A percentile compares a stretch with the other conserved stretches of the same genome.
These are phyloP conservation scores for Lasiosphaeria miniovina DNA, from an alignment of 495 filamentous ascomycete species.

Conservation along the genomic window DNA sequence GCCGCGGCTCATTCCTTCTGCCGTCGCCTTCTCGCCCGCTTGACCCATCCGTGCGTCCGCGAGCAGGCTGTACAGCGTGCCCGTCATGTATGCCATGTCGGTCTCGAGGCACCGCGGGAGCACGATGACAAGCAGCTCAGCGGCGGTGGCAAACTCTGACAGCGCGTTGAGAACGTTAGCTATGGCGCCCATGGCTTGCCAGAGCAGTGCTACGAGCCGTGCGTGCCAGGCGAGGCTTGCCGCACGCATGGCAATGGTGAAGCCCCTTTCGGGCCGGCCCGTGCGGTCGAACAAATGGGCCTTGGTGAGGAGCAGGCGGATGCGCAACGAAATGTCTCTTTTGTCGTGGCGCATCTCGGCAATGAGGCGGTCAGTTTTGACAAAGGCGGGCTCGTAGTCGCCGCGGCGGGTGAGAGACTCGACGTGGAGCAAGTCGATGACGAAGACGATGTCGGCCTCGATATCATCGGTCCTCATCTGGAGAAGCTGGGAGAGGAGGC, in stretches of 20 bases:
- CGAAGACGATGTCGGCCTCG: slow-evolving; percentile 68
- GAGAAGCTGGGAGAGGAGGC: slow-evolving; percentile 60
- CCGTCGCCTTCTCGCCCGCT: slow-evolving; percentile 49
- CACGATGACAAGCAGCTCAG: slow-evolving; percentile 64
- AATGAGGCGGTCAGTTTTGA: slow-evolving; percentile 65
- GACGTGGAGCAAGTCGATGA: slow-evolving; percentile 67
- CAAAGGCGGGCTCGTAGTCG: slow-evolving; percentile 62
- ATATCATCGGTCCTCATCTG: slow-evolving; percentile 44
- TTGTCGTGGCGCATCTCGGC: slow-evolving; percentile 62
- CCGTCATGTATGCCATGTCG: slow-evolving; percentile 62
- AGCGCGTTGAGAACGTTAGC: slow-evolving; percentile 66
- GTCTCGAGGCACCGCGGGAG: slow-evolving; percentile 82
- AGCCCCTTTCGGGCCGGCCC: slow-evolving; percentile 74
- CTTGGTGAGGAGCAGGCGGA: slow-evolving; percentile 74
- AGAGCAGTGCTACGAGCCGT: slow-evolving; percentile 68
- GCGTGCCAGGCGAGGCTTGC: slow-evolving; percentile 72
- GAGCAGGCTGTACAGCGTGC: slow-evolving; percentile 67
- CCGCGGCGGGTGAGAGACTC: slow-evolving; percentile 65
- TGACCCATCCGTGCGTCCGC: slow-evolving; percentile 83
- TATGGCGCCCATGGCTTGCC: slow-evolving; percentile 70
- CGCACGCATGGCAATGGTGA: slow-evolving; percentile 77
- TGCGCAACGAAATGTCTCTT: slow-evolving; percentile 70
- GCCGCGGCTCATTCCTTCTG: background rate
- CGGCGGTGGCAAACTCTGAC: slow-evolving; percentile 70
- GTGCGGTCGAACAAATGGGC: slow-evolving; percentile 66